Evolutionary conservation across 495 filamentous ascomycete genomes (phyloP).

Genomic region (Podospora bellae-mahoneyi): DNA sequence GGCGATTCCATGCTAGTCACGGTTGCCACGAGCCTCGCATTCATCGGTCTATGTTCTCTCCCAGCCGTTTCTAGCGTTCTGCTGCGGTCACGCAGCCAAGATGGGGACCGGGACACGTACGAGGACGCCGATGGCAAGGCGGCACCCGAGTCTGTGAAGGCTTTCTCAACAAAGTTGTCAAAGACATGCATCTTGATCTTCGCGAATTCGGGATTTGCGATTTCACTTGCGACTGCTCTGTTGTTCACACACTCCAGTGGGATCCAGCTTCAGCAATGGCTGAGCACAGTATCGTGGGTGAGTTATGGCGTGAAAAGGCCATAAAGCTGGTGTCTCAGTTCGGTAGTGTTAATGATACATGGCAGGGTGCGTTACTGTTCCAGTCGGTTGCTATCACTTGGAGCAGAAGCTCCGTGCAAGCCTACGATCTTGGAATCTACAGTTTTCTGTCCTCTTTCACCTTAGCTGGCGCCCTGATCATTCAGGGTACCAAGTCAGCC

Average conservation of each 20-base stretch:
- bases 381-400: constrained; percentile 45
- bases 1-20: constrained; percentile 31
- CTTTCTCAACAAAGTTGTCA: constrained; percentile 49
- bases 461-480: constrained; percentile 37
- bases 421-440: constrained; percentile 48
- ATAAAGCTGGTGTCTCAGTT: neutral
- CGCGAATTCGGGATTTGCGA: constrained; percentile 42
- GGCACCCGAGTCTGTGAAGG: constrained; percentile 52
- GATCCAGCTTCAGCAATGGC: constrained; percentile 39
- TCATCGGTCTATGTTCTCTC: constrained; percentile 38
- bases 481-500: constrained; percentile 38
- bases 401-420: constrained; percentile 43
- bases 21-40: constrained; percentile 34
- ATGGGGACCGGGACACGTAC: constrained; percentile 44
- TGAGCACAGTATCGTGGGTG: constrained; percentile 48
- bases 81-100: constrained; percentile 30
- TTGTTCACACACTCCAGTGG: constrained; percentile 33
- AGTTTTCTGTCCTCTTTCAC: constrained; percentile 42
- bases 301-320: constrained; percentile 14
- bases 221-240: constrained; percentile 46
- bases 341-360: neutral
- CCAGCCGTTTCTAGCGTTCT: constrained; percentile 35
- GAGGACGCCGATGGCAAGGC: constrained; percentile 62
- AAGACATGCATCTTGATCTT: constrained; percentile 45
- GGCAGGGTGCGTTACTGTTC: constrained; percentile 42